Evolutionary conservation across 805 yeast species (phyloP), one percentile per base, ranked within the genome.

Genomic region (Barnettozyma botsteinii): DNA sequence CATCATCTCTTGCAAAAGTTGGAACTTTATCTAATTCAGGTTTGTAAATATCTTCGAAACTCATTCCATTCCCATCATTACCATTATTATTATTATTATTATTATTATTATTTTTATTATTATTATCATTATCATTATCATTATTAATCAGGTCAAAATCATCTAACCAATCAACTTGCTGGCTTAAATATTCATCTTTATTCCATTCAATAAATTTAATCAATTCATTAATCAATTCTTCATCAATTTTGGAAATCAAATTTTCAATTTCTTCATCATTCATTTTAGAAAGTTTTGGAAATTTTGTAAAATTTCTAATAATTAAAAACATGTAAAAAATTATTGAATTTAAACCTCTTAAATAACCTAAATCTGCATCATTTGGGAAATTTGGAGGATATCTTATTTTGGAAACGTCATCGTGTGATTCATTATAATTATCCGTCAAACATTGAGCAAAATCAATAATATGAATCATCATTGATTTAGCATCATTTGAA

Each of bases 401-500:
- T 1, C 75, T 70, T 4, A 31, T 31, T n/a, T 31, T 35, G 10
- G 39, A 24, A 13, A 18, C 23, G 15, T 39, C 41, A 22, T 22
- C 29, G 11, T 12, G 23, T 12, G 13, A 19, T n/a, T 20, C 30
- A 17, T 18, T 25, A 13, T 30, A 67, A 65, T 74, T 75, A 31
- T 76, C 81, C 3, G 87, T 83, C 13, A 87, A 81, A 54, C 95
- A 84, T 57, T 89, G 95, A 1, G 98, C 98, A 70, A 93, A 93
- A 64, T 93, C 99, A 50, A 93, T 93, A 40, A 94, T 73, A 47
- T 88, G 77, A n/a, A 88, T 77, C 45, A 60, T 62, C 27, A 64
- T 61, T 14, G 43, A 34, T 10, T 35, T 29, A 17, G 26, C 18
- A 23, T 36, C 30, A 14, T 34, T 17, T 10, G 39, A 36, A 19